These are phyloP conservation scores for Schizothecium vesticola DNA, from an alignment of 495 filamentous ascomycete species.

Conservation along the genomic window DNA sequence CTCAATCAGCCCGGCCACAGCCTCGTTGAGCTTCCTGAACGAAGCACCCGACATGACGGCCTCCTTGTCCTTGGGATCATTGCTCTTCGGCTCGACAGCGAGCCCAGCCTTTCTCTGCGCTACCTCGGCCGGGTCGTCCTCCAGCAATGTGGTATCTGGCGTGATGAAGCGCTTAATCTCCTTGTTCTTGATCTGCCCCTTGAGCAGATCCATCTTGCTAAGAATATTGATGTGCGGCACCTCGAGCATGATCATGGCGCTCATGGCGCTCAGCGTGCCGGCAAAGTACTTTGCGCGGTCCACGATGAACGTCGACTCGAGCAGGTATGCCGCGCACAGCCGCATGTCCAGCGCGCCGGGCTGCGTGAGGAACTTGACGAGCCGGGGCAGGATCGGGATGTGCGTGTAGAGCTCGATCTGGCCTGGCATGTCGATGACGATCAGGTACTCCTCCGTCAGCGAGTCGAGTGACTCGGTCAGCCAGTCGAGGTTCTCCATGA, in stretches of 20 bases:
- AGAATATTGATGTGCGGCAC: conserved; percentile 92
- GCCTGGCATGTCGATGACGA: conserved; percentile 97
- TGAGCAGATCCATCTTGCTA: conserved; percentile 94
- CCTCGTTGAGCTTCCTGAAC: conserved; percentile 73
- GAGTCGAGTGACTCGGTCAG: conserved; percentile 80
- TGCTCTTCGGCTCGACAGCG: conserved; percentile 34
- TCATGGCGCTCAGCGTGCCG: conserved; percentile 92
- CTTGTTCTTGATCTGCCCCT: conserved; percentile 70
- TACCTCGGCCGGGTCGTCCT: conserved; percentile 59
- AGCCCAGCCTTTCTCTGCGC: conserved; percentile 36
- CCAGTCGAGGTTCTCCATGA: conserved; percentile 95
- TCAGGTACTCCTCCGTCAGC: conserved; percentile 88
- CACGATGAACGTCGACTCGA: conserved; percentile 90
- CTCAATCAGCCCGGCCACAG: conserved; percentile 85
- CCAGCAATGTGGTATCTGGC: conserved; percentile 70
- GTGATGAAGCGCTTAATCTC: conserved; percentile 84
- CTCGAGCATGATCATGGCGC: conserved; percentile 96
- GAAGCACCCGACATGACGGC: conserved; percentile 72
- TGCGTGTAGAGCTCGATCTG: conserved; percentile 99
- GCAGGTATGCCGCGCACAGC: conserved; percentile 90
- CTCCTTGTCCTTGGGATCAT: conserved; percentile 54
- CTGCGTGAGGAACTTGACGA: conserved; percentile 74
- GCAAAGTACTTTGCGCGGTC: conserved; percentile 97
- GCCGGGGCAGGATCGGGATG: conserved; percentile 82
- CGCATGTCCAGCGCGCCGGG: conserved; percentile 79